Percentiles rank a stretch among this genome's conserved stretches.
phyloP scores from a whole-genome alignment of 2,329 filamentous ascomycete genomes.

The Phyllosticta paracitricarpa region DNA sequence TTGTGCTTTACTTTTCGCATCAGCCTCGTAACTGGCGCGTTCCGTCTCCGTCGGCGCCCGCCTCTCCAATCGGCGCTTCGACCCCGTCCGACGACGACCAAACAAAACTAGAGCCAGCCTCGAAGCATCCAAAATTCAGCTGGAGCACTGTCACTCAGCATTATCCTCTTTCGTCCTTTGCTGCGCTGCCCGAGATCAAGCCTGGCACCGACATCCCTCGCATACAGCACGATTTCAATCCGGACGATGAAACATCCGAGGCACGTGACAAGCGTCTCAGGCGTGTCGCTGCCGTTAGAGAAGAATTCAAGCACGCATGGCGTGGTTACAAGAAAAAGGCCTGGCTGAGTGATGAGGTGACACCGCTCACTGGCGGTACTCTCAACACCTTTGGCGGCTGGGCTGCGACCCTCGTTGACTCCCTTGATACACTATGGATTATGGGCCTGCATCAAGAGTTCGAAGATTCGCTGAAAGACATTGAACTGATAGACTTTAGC shows the following conservation, averaged over 20 bases:
- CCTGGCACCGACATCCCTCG: conserved; percentile 28
- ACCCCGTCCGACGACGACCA: not conserved
- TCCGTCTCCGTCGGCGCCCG: not conserved
- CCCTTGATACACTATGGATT: conserved; percentile 38
- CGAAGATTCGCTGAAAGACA: conserved; percentile 35
- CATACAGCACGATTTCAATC: conserved; percentile 31
- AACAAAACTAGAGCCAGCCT: not conserved
- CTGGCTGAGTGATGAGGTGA: conserved; percentile 55
- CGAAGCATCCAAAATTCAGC: conserved; percentile 15
- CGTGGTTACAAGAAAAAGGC: conserved; percentile 51
- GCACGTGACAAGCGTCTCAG: conserved; percentile 16
- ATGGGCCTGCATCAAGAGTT: conserved; percentile 40
- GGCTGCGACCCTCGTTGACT: conserved; percentile 58
- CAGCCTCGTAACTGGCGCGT: not conserved
- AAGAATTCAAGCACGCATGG: conserved; percentile 36
- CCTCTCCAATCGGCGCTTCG: not conserved
- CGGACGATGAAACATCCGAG: conserved; percentile 22
- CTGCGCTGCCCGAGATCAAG: conserved; percentile 27
- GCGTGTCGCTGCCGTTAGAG: conserved; percentile 20
- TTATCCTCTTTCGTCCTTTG: conserved; percentile 28
- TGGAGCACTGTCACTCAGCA: conserved; percentile 32
- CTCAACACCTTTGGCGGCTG: conserved; percentile 55
- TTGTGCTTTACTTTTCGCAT: conserved; percentile 17
- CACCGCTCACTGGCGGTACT: conserved; percentile 43
- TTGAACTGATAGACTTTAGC: conserved; percentile 36